Evolutionary conservation across 75 land plant genomes (phyloP), one percentile per base, ranked within the genome.

Genomic region (Chamaecyparis obtusa): DNA sequence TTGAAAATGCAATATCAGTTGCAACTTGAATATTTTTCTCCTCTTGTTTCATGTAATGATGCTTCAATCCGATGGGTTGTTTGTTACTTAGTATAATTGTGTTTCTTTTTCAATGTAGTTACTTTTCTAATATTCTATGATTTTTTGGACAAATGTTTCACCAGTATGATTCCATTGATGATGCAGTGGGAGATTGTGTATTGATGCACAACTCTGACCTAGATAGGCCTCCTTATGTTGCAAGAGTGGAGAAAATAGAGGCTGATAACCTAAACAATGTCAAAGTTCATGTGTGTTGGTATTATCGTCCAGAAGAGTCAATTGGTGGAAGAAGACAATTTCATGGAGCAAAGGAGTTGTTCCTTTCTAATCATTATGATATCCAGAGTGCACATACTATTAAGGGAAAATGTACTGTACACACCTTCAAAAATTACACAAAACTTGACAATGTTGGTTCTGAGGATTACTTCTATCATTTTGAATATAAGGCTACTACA

Each of bases 211-310:
- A 90, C 9, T 85, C 88, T 37, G 92, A 92, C 39, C 76, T 88
- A 17, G 93, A 92, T 17, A 91, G 89, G 49, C 93, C 93, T 36
- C 93, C 93, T 9, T 92, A 92, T 83, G 93, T 92, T 36, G 93
- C 93, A 1, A 88, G 86, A 85, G 81, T 92, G 39, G 93, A 92
- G 88, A 91, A 84, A 69, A 91, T 92, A 35, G 93, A 92, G 84
- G 90, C 87, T 5, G 93, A 91, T 49, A 85, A 79, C 48, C 87
- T 81, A 46, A 87, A 84, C 86, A 89, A 89, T 84, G 92, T 86
- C 44, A 91, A 90, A 88, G 88, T 89, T 19, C 56, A 77, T 21
- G 91, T 91, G 21, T 46, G 92, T 39, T 91, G 92, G 92, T 91
- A 89, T 80, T 91, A 91, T 78, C 88, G 91, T 49, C 92, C 92